A percentile compares a stretch with the other conserved stretches of the same genome.
Evolutionary conservation across 129 eudicot genomes (phyloP).

Genomic region (Escallonia rubra): DNA sequence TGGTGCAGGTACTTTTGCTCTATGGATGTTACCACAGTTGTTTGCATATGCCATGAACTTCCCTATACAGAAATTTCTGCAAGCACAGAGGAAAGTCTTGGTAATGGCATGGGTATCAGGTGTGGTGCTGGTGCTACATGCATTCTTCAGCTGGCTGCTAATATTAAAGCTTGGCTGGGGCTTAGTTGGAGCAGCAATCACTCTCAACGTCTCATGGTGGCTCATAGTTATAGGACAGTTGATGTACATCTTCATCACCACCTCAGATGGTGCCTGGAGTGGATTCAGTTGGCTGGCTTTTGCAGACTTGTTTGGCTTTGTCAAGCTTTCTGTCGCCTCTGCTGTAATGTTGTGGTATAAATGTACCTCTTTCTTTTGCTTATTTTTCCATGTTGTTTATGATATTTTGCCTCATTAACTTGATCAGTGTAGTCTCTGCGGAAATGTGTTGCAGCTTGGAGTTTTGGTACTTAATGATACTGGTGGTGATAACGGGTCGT

Average conservation of each 20-base stretch:
- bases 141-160: conserved; percentile 38
- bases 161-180: conserved; percentile 49
- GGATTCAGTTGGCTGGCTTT: conserved; percentile 54
- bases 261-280: conserved; percentile 46
- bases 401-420: background rate
- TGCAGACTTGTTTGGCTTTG: conserved; percentile 40
- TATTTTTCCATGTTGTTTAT: too few relatives aligned
- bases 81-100: conserved; percentile 44
- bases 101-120: conserved; percentile 41
- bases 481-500: conserved; percentile 39
- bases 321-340: conserved; percentile 50
- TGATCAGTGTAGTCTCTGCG: background rate
- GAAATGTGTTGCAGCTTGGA: conserved; percentile 38
- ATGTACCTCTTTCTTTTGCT: background rate
- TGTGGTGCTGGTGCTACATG: conserved; percentile 30
- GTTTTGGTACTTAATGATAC: conserved; percentile 49
- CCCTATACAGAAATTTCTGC: conserved; percentile 49
- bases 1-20: conserved; percentile 33
- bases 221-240: conserved; percentile 35
- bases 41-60: conserved; percentile 46
- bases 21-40: conserved; percentile 49
- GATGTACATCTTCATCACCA: conserved; percentile 29
- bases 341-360: conserved; percentile 53
- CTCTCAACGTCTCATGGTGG: conserved; percentile 47
- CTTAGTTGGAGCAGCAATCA: conserved; percentile 43